Base-by-base conservation (phyloP, 2,329 filamentous ascomycete species). In the Neonectria neomacrospora region DNA sequence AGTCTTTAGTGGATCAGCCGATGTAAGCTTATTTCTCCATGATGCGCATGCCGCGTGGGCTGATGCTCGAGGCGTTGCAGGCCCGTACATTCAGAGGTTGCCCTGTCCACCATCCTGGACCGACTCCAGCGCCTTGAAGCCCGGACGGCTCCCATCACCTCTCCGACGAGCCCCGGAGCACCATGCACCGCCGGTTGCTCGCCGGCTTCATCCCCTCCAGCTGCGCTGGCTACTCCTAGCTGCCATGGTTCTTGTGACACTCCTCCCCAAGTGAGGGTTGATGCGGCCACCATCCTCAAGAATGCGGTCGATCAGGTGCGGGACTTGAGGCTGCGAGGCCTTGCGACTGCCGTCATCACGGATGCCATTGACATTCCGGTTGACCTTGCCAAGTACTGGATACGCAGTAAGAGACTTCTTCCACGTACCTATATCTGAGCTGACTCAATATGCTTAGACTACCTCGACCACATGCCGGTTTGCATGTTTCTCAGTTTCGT, bases 401-500 rank as follows among this genome's bases (percentile, higher is more conserved):
- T 75, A 41, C 54, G 68, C 9, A 75, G 75, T 76, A 54, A 18
- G 67, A 30, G 3, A 6, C 20, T 23, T 11, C 1, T 10, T 28
- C 4, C 9, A 2, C n/a, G 16, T 18, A 1, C 6, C 6, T n/a
- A 7, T 16, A 1, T 9, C 10, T 7, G 2, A 12, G 11, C 14
- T 54, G 5, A 63, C 5, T 54, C 59, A 8, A 53, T 3, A 3
- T 41, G 16, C 37, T 12, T 9, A 65, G 75, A 73, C 30, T 77
- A 74, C 42, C 76, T 76, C 50, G 59, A 68, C 2, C 67, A 75
- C 18, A 75, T 71, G 70, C 71, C 72, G 16, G 61, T 64, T 3
- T 75, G 74, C 11, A 72, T 75, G 67, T 77, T 77, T 28, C 57
- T 71, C 6, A 69, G 67, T 7, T 66, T 77, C 5, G 59, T 76